These are phyloP conservation scores for Geotrichum carabidarum DNA, from an alignment of 1,139 yeast genomes.

Conservation along the genomic window DNA sequence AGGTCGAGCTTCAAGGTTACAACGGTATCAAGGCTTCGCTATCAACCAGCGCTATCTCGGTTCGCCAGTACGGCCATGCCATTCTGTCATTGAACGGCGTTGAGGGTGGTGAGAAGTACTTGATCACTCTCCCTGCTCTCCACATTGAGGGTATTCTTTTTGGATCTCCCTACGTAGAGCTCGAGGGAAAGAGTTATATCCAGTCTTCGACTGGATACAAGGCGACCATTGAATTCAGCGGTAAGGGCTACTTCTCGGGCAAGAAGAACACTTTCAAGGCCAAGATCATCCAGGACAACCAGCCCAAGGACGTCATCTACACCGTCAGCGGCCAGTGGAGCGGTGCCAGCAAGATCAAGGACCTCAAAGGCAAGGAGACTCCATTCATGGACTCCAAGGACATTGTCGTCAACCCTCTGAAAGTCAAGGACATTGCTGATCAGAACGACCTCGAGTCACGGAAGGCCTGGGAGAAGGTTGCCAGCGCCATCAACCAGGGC, in stretches of 20 bases:
- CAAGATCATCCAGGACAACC: slow-evolving; percentile 55
- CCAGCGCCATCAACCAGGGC: slow-evolving; percentile 73
- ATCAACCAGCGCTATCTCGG: slow-evolving; percentile 69
- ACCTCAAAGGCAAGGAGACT: slow-evolving; percentile 38
- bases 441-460: slow-evolving; percentile 76
- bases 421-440: slow-evolving; percentile 72
- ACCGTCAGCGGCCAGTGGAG: slow-evolving; percentile 93
- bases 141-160: slow-evolving; percentile 89
- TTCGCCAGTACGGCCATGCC: slow-evolving; percentile 91
- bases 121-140: slow-evolving; percentile 88
- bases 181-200: slow-evolving; percentile 79
- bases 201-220: slow-evolving; percentile 75
- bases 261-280: slow-evolving; percentile 91
- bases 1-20: slow-evolving; percentile 74
- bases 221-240: slow-evolving; percentile 73
- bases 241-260: slow-evolving; percentile 95
- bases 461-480: slow-evolving; percentile 81
- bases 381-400: slow-evolving; percentile 67
- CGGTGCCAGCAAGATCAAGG: slow-evolving; percentile 52
- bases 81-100: slow-evolving; percentile 53
- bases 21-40: slow-evolving; percentile 83
- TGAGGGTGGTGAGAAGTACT: slow-evolving; percentile 56
- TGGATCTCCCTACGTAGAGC: slow-evolving; percentile 77
- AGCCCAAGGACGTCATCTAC: slow-evolving; percentile 60
- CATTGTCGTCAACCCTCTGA: slow-evolving; percentile 49